Conservation (phyloP, 129 eudicot genomes). For the Saposhnikovia divaricata region DNA sequence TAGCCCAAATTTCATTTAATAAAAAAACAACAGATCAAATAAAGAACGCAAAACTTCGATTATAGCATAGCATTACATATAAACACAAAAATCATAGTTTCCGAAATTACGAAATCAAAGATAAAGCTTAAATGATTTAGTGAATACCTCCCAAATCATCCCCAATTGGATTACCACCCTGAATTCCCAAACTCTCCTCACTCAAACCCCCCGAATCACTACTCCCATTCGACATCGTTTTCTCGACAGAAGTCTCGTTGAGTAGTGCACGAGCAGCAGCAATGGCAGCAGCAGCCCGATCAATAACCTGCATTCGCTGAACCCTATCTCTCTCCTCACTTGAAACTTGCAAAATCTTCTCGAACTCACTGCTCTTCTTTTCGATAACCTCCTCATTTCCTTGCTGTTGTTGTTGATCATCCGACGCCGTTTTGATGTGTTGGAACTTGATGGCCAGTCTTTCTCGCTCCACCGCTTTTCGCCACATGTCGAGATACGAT, state of each 20-base stretch:
- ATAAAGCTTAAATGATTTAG: neutral
- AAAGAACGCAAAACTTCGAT: too few relatives aligned
- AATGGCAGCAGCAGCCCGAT: conserved; percentile 96
- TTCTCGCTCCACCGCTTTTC: conserved; percentile 68
- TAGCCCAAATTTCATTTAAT: too few relatives aligned
- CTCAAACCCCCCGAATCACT: neutral
- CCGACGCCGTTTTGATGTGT: neutral
- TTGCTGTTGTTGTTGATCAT: neutral
- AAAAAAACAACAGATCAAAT: too few relatives aligned
- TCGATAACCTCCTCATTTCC: conserved; percentile 35
- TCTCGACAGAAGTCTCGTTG: conserved; percentile 19
- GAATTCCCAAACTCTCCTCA: conserved; percentile 6
- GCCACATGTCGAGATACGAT: conserved; percentile 91
- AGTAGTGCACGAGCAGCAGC: conserved; percentile 69
- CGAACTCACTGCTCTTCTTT: conserved; percentile 57
- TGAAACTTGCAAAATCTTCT: conserved; percentile 61
- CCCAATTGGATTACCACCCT: neutral
- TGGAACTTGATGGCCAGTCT: conserved; percentile 48
- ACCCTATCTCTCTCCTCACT: conserved; percentile 68
- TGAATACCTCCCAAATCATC: neutral
- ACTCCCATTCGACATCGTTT: conserved; percentile 5
- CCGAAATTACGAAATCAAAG: too few relatives aligned
- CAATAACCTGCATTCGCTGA: conserved; percentile 81
- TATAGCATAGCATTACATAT: too few relatives aligned
- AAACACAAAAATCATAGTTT: neutral